A percentile compares a stretch with the other conserved stretches of the same genome.
Evolutionary conservation across 192 early-diverging fungal species (phyloP).

Genomic region (Podila horticola): DNA sequence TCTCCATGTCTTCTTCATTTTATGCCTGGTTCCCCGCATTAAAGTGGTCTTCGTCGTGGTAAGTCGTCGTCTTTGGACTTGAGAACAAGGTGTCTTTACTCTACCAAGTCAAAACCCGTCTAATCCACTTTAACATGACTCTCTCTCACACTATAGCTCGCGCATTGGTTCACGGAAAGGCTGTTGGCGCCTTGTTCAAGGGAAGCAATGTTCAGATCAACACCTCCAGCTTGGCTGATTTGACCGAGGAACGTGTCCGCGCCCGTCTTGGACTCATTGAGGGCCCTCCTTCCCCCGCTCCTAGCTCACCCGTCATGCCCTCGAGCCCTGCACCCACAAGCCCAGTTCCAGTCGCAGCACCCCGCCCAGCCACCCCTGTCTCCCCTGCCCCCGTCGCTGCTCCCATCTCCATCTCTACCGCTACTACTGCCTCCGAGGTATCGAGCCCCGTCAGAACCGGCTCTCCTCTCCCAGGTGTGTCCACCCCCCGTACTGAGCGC

Average conservation of each 20-base stretch:
- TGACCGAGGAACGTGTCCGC: conserved; percentile 38
- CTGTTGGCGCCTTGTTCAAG: conserved; percentile 66
- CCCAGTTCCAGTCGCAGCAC: conserved; percentile 28
- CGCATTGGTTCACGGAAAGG: conserved; percentile 70
- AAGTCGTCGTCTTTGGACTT: conserved; percentile 6
- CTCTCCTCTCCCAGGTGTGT: conserved; percentile 43
- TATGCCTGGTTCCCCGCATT: neutral
- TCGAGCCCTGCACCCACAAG: conserved; percentile 8
- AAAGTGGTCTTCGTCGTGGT: conserved; percentile 65
- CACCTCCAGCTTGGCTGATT: conserved; percentile 30
- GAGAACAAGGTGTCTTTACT: too few relatives aligned
- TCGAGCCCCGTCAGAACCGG: conserved; percentile 31
- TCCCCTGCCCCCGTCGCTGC: too few relatives aligned
- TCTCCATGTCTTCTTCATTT: neutral
- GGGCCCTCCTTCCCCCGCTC: conserved; percentile 24
- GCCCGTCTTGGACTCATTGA: conserved; percentile 36
- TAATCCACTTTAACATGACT: neutral
- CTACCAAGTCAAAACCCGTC: too few relatives aligned
- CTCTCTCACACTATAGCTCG: conserved; percentile 51
- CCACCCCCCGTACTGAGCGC: conserved; percentile 43
- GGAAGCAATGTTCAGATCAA: conserved; percentile 56
- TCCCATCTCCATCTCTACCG: conserved; percentile 20
- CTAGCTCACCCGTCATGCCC: conserved; percentile 26
- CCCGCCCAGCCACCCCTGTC: conserved; percentile 23
- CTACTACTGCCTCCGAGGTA: conserved; percentile 12